Evolutionary conservation across 2,329 filamentous ascomycete species (phyloP), one percentile per base, ranked within the genome.

Genomic region (Verticillium nonalfalfae): DNA sequence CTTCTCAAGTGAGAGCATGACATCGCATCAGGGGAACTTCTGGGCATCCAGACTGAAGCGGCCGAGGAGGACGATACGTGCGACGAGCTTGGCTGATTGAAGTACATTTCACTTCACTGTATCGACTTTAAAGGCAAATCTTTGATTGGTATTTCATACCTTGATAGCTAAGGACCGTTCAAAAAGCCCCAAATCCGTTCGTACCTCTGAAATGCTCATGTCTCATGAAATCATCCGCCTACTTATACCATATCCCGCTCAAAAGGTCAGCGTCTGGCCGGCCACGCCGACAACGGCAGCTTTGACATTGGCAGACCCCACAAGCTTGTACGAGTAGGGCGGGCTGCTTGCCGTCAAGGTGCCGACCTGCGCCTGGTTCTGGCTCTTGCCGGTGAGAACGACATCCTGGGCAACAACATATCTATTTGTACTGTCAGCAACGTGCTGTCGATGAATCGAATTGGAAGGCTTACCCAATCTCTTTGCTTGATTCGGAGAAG

Each of bases 291-390:
- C 66, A 18, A 82, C 74, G 10, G 74, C 71, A 35, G 66, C 71
- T 68, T 77, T 73, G 31, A 83, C 78, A 31, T 72, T 76, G 7
- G 63, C 71, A 0, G 78, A 78, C 1, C 79, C 80, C 31, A 85
- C 67, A 2, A 65, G 64, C 1, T 57, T 57, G 60, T 79, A 70
- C 7, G 71, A 73, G 70, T 85, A 85, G 26, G 69, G 67, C 68
- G 85, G 86, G 0, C 78, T 79, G 11, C 84, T 74, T 11, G 72
- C 73, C 34, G 71, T 80, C 15, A 83, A 71, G 3, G 76, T 80
- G 35, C 80, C 79, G 40, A 70, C 68, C 1, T 76, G 75, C 1
- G 81, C 83, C 21, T 76, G 72, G 71, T 84, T 84, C 18, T 68
- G 68, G 35, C 73, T 76, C 13, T 64, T 45, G 39, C 72, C 76